Evolutionary conservation across 805 yeast species (phyloP).

Genomic region (Torulaspora gathmanii): DNA sequence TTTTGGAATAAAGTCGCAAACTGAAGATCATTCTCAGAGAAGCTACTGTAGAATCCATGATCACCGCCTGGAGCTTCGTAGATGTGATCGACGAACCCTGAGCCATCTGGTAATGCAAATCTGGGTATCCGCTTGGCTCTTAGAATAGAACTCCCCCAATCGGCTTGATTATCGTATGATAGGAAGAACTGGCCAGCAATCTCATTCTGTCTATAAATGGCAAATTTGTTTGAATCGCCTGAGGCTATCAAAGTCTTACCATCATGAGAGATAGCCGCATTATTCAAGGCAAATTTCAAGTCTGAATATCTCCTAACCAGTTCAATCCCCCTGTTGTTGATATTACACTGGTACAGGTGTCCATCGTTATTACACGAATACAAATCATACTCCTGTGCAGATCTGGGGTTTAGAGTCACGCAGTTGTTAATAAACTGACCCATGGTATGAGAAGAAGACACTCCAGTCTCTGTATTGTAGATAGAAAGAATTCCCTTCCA

Average conservation of each 20-base stretch:
- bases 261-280: slow-evolving; percentile 65
- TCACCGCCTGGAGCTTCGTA: slow-evolving; percentile 56
- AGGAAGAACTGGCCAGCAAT: slow-evolving; percentile 27
- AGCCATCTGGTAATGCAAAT: slow-evolving; percentile 29
- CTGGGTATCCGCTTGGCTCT: slow-evolving; percentile 32
- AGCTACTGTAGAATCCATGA: slow-evolving; percentile 78
- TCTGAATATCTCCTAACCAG: slow-evolving; percentile 42
- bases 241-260: slow-evolving; percentile 55
- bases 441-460: slow-evolving; percentile 48
- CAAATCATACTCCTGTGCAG: slow-evolving; percentile 47
- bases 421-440: slow-evolving; percentile 85
- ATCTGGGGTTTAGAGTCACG: slow-evolving; percentile 49
- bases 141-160: slow-evolving; percentile 33
- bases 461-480: slow-evolving; percentile 47
- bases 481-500: slow-evolving; percentile 50
- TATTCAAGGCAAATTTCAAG: slow-evolving; percentile 67
- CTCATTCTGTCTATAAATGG: slow-evolving; percentile 43
- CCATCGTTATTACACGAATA: slow-evolving; percentile 82
- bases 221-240: slow-evolving; percentile 72
- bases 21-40: slow-evolving; percentile 65
- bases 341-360: slow-evolving; percentile 58
- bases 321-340: slow-evolving; percentile 45
- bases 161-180: slow-evolving; percentile 26
- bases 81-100: slow-evolving; percentile 34
- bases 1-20: slow-evolving; percentile 83